A percentile compares a stretch with the other conserved stretches of the same genome.
These are phyloP conservation scores for Catharanthus roseus DNA, from an alignment of 257 asterid genomes.

Conservation along the genomic window DNA sequence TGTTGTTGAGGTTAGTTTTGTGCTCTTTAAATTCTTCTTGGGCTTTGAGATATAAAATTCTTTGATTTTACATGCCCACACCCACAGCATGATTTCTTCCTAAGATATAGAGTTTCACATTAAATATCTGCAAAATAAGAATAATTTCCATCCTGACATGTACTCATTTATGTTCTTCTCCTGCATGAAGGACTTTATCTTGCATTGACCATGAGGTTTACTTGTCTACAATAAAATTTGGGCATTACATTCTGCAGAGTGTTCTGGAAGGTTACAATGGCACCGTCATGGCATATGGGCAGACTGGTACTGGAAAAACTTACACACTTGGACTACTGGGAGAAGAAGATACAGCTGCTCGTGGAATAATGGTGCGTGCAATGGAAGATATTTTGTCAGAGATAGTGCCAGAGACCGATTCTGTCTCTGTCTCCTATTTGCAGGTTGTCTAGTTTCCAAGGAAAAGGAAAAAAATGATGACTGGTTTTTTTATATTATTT, in stretches of 20 bases:
- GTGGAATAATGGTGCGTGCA: constrained; percentile 92
- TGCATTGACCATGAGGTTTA: background rate
- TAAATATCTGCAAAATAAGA: background rate
- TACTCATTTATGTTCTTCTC: background rate
- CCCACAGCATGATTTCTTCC: background rate
- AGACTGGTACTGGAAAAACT: constrained; percentile 95
- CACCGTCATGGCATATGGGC: constrained; percentile 93
- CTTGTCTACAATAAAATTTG: background rate
- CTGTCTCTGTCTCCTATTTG: constrained; percentile 63
- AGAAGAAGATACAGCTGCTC: constrained; percentile 72
- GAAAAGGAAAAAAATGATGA: background rate
- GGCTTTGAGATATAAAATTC: background rate
- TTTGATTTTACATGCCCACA: background rate
- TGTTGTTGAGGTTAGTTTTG: constrained; percentile 66
- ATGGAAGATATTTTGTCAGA: constrained; percentile 75
- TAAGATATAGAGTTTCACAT: background rate
- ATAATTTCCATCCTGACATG: background rate
- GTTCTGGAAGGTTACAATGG: constrained; percentile 95
- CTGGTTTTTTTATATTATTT: constrained; percentile 5
- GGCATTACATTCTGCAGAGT: constrained; percentile 46
- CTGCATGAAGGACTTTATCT: background rate
- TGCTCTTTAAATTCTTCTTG: constrained; percentile 1
- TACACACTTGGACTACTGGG: constrained; percentile 83
- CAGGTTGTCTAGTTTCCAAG: constrained; percentile 47
- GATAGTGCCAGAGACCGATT: constrained; percentile 55